These are phyloP conservation scores for Heterobasidion irregulare DNA, from an alignment of 1,284 basidiomycete genomes.

Conservation along the genomic window DNA sequence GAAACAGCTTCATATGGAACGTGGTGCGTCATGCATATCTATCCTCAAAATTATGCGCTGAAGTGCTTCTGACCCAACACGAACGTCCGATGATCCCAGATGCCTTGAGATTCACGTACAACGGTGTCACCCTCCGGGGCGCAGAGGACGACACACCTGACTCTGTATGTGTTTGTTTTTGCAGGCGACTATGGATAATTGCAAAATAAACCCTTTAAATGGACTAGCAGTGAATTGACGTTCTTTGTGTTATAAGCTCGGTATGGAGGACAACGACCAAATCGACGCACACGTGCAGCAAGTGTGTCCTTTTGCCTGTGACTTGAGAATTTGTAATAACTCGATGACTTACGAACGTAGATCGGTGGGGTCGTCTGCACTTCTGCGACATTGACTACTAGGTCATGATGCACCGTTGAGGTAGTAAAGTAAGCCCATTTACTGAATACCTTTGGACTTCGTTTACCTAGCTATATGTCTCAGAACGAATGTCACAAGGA, in stretches of 20 bases:
- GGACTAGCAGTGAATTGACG: background rate
- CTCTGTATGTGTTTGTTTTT: background rate
- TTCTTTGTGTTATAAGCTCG: background rate
- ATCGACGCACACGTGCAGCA: constrained; percentile 1
- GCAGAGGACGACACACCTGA: constrained; percentile 6
- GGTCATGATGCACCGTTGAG: too few species aligned
- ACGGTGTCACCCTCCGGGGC: background rate
- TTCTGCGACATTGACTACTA: too few species aligned
- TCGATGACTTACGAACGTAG: background rate
- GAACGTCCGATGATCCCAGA: background rate
- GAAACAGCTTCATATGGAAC: constrained; percentile 1
- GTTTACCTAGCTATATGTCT: too few species aligned
- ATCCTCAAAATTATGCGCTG: background rate
- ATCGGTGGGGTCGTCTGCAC: background rate
- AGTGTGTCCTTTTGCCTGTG: background rate
- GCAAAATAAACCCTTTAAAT: background rate
- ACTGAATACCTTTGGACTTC: too few species aligned
- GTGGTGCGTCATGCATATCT: background rate
- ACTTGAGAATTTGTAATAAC: background rate
- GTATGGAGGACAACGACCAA: constrained; percentile 1
- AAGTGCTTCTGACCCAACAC: background rate
- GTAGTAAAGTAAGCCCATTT: too few species aligned
- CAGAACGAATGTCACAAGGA: too few species aligned
- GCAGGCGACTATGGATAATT: background rate
- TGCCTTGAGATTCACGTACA: background rate